Percentiles rank a stretch among this genome's conserved stretches.
phyloP scores from a whole-genome alignment of 345 rosid genomes.

The Kernera saxatilis region DNA sequence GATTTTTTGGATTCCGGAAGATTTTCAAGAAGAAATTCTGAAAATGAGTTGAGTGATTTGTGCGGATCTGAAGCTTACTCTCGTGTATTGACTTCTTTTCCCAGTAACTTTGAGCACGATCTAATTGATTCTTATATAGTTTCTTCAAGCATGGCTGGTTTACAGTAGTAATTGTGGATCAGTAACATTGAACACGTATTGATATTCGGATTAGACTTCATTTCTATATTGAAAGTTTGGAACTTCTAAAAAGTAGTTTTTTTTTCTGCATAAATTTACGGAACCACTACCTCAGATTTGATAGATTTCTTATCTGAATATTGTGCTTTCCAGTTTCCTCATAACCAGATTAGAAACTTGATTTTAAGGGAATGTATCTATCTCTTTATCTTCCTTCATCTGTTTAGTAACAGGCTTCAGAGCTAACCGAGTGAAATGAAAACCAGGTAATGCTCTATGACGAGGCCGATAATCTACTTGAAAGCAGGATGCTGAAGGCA shows the following conservation, averaged over 20 bases:
- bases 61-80: not conserved
- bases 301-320: not conserved
- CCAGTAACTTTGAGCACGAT: too few species aligned
- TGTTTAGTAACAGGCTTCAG: not conserved
- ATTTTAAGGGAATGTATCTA: not conserved
- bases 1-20: not conserved
- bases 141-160: not conserved
- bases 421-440: not conserved
- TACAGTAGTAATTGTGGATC: not conserved
- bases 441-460: slow-evolving; percentile 70
- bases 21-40: not conserved
- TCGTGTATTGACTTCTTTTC: not conserved
- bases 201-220: not conserved
- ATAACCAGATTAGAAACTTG: not conserved
- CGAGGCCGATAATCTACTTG: slow-evolving; percentile 61
- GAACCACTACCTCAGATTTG: not conserved
- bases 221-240: too few species aligned
- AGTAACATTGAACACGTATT: not conserved
- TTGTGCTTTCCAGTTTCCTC: not conserved
- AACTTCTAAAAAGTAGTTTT: too few species aligned
- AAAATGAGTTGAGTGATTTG: not conserved
- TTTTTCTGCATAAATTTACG: not conserved
- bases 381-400: not conserved
- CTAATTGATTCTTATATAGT: not conserved
- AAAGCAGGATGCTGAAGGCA: slow-evolving; percentile 57